Evolutionary conservation across 2,329 filamentous ascomycete genomes (phyloP), one percentile per base, ranked within the genome.

Genomic region (Penicillium sp.): DNA sequence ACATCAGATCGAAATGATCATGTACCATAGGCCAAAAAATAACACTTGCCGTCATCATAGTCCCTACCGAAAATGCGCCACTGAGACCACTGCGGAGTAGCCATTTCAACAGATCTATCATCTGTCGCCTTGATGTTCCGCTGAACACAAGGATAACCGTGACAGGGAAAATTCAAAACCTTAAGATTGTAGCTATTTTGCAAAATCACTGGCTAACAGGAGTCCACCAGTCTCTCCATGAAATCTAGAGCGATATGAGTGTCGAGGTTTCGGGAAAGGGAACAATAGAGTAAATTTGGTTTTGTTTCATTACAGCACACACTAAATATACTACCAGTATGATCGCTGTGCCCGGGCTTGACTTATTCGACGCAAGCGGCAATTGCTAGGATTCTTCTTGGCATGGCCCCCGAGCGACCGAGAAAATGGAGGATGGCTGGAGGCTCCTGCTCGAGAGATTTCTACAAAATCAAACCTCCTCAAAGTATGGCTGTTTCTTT

Each of bases 121-220:
- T 22, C 19, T 22, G 19, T 22, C 19, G 1, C 19, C 19, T 22
- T 22, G 43, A 46, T 25, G 26, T 46, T 28, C 43, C 22, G 22
- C 22, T 46, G 43, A 46, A 46, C 22, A 46, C 7, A 26, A 46
- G 22, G 1, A 46, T 46, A 46, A 46, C 11, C 22, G 14, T 46
- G 6, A 10, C 22, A 46, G 43, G 43, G 43, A 46, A 46, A 26
- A 26, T 46, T 10, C 8, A 46, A 46, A 46, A 13, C 43, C 43
- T 46, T 46, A 46, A 46, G 19, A 46, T 46, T 46, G 6, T 46
- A 22, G 43, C 43, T 46, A 46, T 46, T 46, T 46, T 46, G 43
- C 43, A 46, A 46, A 46, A 46, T 46, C 43, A 46, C 43, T 46
- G 22, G 26, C 43, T 46, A 46, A 46, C 43, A 46, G 43, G 43